Evolutionary conservation across 768 basidiomycete species (phyloP), one percentile per base, ranked within the genome.

Genomic region (Strobilomyces confusus): DNA sequence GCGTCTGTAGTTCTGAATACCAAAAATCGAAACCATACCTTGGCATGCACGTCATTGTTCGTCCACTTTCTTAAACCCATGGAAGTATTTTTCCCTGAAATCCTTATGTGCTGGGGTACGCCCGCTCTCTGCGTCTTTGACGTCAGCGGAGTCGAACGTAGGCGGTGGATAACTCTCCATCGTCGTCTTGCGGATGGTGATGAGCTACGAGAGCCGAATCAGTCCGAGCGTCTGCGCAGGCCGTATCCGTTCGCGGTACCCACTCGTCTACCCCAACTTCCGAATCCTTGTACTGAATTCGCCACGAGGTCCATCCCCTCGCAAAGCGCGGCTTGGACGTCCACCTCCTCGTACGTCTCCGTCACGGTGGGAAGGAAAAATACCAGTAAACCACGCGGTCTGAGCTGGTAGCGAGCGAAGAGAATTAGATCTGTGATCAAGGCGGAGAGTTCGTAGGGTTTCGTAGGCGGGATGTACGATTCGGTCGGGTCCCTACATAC

Each of bases 361-460:
- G 83, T 91, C 20, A 95, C 89, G 0, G 92, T 95, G 0, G 92
- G 92, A 20, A 98, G 77, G 74, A 98, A 98, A 73, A 97, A 98
- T 4, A 99, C 95, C 15, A 99, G 79, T 37, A 97, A 76, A 13
- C 97, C 97, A 22, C 77, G 78, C 1, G 91, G 91, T 57, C 84
- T 91, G 26, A 99, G 79, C 25, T 97, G 73, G 68, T 89, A 91
- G 48, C 94, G 80, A 2, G 92, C 83, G 41, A 93, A 78, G 15
- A 85, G 65, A 26, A 98, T 82, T 14, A 99, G 83, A 65, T 97
- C 95, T 14, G 75, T 59, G 9, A 87, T 86, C 37, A 99, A 80
- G 48, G 84, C 79, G 2, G 90, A 89, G 37, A 99, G 79, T 58
- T 98, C 94, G 70, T 98, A 98, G 1, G 95, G 94, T 58, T 84